Evolutionary conservation across 805 yeast genomes (phyloP).

Genomic region (Candida namnaoensis): DNA sequence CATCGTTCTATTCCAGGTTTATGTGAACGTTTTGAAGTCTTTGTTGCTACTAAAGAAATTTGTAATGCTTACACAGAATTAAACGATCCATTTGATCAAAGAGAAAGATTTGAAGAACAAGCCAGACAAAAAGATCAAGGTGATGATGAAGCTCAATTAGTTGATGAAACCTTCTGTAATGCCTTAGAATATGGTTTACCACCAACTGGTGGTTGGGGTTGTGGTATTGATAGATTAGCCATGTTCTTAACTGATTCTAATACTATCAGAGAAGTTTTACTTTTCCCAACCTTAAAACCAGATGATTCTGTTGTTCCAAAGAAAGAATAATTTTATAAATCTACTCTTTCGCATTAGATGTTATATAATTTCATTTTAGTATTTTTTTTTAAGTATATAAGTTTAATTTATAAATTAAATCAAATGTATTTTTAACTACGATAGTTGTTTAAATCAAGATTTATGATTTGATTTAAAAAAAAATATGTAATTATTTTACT

Average conservation of each 20-base stretch:
- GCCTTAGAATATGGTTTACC: slow-evolving; percentile 98
- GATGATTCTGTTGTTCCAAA: slow-evolving; percentile 34
- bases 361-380: too few relatives aligned
- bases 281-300: slow-evolving; percentile 99
- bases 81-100: slow-evolving; percentile 98
- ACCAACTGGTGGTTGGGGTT: slow-evolving; percentile 99
- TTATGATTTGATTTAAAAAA: too few relatives aligned
- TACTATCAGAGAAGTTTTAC: slow-evolving; percentile 93
- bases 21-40: slow-evolving; percentile 97
- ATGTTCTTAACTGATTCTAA: slow-evolving; percentile 96
- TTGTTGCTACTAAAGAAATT: slow-evolving; percentile 97
- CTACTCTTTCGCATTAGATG: too few relatives aligned
- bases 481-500: too few relatives aligned
- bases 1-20: slow-evolving; percentile 88
- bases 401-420: too few relatives aligned
- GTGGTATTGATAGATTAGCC: slow-evolving; percentile 96
- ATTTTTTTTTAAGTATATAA: too few relatives aligned
- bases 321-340: not conserved
- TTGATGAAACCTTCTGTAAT: slow-evolving; percentile 95
- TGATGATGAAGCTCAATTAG: slow-evolving; percentile 96
- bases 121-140: slow-evolving; percentile 98
- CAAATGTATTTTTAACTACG: too few relatives aligned
- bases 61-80: slow-evolving; percentile 98
- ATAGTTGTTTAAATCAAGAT: too few relatives aligned
- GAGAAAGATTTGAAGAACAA: slow-evolving; percentile 96